Conservation (phyloP, 805 yeast genomes). For the Barnettozyma californica region DNA sequence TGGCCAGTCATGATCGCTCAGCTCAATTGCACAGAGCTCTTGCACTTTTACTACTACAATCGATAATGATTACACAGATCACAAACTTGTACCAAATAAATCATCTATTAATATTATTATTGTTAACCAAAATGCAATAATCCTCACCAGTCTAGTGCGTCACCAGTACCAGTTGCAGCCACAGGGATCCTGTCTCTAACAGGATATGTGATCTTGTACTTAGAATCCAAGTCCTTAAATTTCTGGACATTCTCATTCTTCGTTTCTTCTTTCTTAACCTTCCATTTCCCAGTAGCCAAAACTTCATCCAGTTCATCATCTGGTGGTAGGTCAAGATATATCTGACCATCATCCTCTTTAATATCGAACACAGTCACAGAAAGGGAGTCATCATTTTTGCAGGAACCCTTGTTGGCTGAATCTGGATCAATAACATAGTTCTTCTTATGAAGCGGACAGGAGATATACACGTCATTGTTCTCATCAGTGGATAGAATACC, state of each 20-base stretch:
- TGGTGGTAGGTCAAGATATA: constrained; percentile 30
- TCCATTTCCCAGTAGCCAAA: constrained; percentile 32
- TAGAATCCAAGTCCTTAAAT: constrained; percentile 18
- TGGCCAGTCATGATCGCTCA: no score
- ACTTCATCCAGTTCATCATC: constrained; percentile 29
- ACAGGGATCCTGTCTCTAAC: constrained; percentile 10
- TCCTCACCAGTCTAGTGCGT: constrained; percentile 20
- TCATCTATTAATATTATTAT: neutral
- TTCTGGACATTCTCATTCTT: constrained; percentile 10
- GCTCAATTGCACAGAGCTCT: no score
- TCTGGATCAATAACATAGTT: constrained; percentile 27
- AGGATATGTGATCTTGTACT: constrained; percentile 24
- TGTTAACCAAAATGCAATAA: neutral
- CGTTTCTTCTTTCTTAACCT: constrained; percentile 25
- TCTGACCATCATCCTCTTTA: constrained; percentile 28
- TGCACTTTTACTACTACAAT: no score
- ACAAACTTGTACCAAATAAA: neutral
- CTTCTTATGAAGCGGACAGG: constrained; percentile 35
- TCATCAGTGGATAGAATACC: constrained; percentile 31
- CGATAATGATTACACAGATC: no score
- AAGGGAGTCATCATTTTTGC: constrained; percentile 26
- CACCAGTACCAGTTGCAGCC: constrained; percentile 7
- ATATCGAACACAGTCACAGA: constrained; percentile 32
- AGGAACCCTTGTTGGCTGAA: constrained; percentile 25
- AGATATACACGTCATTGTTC: constrained; percentile 27